Conservation (phyloP, 2,329 filamentous ascomycete genomes). For the Botryosphaeria agaves region DNA sequence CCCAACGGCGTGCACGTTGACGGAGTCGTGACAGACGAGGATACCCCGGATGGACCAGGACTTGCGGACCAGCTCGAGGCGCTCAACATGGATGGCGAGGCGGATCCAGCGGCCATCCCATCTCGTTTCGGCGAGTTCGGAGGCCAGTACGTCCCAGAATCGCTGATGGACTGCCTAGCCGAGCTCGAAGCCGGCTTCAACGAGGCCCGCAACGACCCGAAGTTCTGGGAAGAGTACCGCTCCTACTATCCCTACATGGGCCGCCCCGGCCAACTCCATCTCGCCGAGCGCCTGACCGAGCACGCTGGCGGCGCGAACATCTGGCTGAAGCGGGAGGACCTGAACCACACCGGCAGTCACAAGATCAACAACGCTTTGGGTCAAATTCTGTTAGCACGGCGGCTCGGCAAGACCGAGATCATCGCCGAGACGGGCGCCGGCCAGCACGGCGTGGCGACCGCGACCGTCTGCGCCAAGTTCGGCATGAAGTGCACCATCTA, state of each 20-base stretch:
- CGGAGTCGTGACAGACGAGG: constrained; percentile 43
- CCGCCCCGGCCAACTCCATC: constrained; percentile 76
- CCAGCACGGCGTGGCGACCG: constrained; percentile 94
- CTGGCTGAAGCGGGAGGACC: constrained; percentile 93
- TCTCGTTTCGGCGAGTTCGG: constrained; percentile 90
- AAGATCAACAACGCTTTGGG: constrained; percentile 99
- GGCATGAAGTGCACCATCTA: constrained; percentile 96
- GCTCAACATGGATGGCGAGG: constrained; percentile 44
- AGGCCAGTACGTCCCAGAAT: constrained; percentile 94
- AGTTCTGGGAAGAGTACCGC: constrained; percentile 94
- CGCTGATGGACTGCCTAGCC: constrained; percentile 88
- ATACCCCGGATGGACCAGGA: constrained; percentile 40
- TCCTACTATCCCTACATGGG: constrained; percentile 97
- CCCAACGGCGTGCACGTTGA: constrained; percentile 49
- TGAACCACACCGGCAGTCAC: constrained; percentile 95
- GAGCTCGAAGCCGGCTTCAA: constrained; percentile 88
- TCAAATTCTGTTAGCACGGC: constrained; percentile 70
- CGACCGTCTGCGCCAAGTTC: constrained; percentile 95
- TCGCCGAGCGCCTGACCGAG: constrained; percentile 75
- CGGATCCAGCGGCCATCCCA: constrained; percentile 42
- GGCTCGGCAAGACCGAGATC: constrained; percentile 88
- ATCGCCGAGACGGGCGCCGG: constrained; percentile 96
- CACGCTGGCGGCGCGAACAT: constrained; percentile 85
- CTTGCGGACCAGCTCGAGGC: constrained; percentile 74
- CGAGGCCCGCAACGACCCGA: constrained; percentile 65